Percentiles rank a stretch among this genome's conserved stretches.
These are phyloP conservation scores for Cocos nucifera DNA, from an alignment of 176 grass and related monocot species.

Conservation along the genomic window DNA sequence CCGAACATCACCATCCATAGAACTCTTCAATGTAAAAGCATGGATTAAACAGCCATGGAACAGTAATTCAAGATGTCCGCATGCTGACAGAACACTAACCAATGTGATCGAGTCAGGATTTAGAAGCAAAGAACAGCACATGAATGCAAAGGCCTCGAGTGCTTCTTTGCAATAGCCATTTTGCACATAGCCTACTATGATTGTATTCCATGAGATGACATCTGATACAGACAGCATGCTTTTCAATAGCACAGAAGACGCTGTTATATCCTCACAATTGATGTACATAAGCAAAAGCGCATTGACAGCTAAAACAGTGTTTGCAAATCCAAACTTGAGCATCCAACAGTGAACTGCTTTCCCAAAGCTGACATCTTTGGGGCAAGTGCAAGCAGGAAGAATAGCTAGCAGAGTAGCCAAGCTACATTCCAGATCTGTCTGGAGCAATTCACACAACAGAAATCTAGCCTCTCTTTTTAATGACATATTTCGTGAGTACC, in stretches of 20 bases:
- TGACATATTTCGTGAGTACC: slow-evolving; percentile 29
- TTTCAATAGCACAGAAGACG: slow-evolving; percentile 33
- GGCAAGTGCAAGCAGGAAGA: slow-evolving; percentile 37
- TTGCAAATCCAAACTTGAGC: slow-evolving; percentile 39
- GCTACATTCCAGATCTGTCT: slow-evolving; percentile 27
- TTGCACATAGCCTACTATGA: slow-evolving; percentile 54
- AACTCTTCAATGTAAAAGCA: slow-evolving; percentile 41
- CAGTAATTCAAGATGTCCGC: slow-evolving; percentile 44
- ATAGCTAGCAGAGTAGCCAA: slow-evolving; percentile 55
- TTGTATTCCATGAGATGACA: slow-evolving; percentile 79
- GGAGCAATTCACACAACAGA: slow-evolving; percentile 46
- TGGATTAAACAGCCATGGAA: slow-evolving; percentile 40
- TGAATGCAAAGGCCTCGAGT: slow-evolving; percentile 46
- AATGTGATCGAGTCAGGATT: slow-evolving; percentile 58
- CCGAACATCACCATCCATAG: slow-evolving; percentile 37
- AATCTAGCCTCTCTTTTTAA: slow-evolving; percentile 25
- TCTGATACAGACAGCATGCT: slow-evolving; percentile 37
- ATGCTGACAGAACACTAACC: slow-evolving; percentile 54
- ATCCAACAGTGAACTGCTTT: slow-evolving; percentile 44
- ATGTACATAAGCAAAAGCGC: slow-evolving; percentile 80
- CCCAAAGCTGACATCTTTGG: slow-evolving; percentile 57
- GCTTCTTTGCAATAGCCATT: slow-evolving; percentile 47
- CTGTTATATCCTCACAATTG: slow-evolving; percentile 28
- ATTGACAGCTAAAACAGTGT: slow-evolving; percentile 44
- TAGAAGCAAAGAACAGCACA: slow-evolving; percentile 39